Evolutionary conservation across 2,329 filamentous ascomycete species (phyloP).

Genomic region (Trichothecium roseum): DNA sequence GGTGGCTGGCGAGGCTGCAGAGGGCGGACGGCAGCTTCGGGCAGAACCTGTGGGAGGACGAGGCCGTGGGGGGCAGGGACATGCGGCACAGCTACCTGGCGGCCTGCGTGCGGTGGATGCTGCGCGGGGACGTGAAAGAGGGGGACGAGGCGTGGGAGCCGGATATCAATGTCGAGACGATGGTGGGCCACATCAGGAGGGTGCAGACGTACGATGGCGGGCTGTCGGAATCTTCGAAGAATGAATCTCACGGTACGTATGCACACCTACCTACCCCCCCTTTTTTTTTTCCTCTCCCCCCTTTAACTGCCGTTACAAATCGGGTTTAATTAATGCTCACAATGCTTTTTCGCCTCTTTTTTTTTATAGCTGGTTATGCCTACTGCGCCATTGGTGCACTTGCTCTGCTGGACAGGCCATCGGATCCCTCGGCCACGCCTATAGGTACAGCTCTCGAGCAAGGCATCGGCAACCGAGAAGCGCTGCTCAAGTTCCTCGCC

Average conservation of each 20-base stretch:
- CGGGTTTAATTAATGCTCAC: too few relatives aligned
- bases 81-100: constrained; percentile 84
- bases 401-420: constrained; percentile 58
- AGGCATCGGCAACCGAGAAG: constrained; percentile 20
- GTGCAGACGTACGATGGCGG: constrained; percentile 80
- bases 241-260: constrained; percentile 74
- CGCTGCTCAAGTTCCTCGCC: constrained; percentile 45
- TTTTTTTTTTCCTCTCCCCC: background rate
- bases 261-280: too few relatives aligned
- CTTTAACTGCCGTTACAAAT: too few relatives aligned
- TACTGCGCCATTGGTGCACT: constrained; percentile 79
- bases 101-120: constrained; percentile 69
- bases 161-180: constrained; percentile 64
- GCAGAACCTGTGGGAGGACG: constrained; percentile 54
- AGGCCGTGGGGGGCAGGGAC: constrained; percentile 69
- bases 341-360: background rate
- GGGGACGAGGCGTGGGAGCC: constrained; percentile 44
- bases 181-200: constrained; percentile 60
- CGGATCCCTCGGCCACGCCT: constrained; percentile 16
- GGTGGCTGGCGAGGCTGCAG: constrained; percentile 70
- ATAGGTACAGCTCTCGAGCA: constrained; percentile 20
- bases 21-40: constrained; percentile 83
- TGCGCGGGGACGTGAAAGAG: constrained; percentile 49
- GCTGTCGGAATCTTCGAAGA: constrained; percentile 64
- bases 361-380: constrained; percentile 66